phyloP scores from a whole-genome alignment of 345 rosid species.

The Aethionema arabicum region DNA sequence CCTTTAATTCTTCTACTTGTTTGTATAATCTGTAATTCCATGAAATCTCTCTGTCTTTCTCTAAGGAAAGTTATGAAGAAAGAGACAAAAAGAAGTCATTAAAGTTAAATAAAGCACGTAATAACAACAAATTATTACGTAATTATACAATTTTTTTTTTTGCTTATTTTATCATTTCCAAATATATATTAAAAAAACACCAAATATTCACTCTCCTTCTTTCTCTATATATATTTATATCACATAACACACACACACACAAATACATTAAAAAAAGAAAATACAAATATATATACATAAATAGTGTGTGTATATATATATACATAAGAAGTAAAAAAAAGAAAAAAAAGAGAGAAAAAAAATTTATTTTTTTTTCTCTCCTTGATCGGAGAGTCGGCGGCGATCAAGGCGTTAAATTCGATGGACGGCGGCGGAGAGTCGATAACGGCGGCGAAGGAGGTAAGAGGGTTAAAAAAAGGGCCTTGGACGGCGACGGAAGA shows the following conservation, averaged over 20 bases:
- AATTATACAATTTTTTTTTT: slow-evolving; percentile 3
- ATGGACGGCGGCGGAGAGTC: slow-evolving; percentile 36
- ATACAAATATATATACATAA: slow-evolving; percentile 18
- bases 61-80: slow-evolving; percentile 23
- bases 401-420: no score
- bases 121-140: slow-evolving; percentile 37
- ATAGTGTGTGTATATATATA: slow-evolving; percentile 27
- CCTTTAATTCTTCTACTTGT: neutral
- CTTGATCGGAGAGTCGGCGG: slow-evolving; percentile 35
- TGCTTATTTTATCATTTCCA: slow-evolving; percentile 13
- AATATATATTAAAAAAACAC: slow-evolving; percentile 33
- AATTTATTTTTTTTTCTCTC: slow-evolving; percentile 16
- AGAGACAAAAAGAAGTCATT: slow-evolving; percentile 24
- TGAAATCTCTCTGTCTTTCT: slow-evolving; percentile 28
- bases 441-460: slow-evolving; percentile 13
- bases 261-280: slow-evolving; percentile 30
- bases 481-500: slow-evolving; percentile 87
- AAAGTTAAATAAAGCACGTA: slow-evolving; percentile 36
- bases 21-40: slow-evolving; percentile 7
- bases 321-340: neutral
- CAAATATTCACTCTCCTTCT: slow-evolving; percentile 16
- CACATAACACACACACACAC: slow-evolving; percentile 12
- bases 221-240: slow-evolving; percentile 32
- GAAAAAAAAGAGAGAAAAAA: slow-evolving; percentile 10
- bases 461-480: slow-evolving; percentile 64